A percentile compares a stretch with the other conserved stretches of the same genome.
These are phyloP conservation scores for Macrocystidia cucumis DNA, from an alignment of 1,284 basidiomycete genomes.

Conservation along the genomic window DNA sequence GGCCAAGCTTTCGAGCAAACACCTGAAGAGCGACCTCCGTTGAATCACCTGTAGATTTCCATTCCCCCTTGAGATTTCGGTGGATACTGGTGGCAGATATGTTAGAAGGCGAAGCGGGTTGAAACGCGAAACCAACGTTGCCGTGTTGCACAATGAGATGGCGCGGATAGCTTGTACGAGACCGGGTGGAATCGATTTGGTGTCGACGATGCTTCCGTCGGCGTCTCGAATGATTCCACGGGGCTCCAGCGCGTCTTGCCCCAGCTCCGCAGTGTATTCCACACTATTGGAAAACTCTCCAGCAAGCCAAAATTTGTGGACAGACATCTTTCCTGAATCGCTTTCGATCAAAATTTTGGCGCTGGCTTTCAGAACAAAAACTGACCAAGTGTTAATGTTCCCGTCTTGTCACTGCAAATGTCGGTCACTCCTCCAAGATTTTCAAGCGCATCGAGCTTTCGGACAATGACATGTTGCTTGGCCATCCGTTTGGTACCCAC, in stretches of 20 bases:
- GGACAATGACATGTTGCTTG: constrained; percentile 39
- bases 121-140: constrained; percentile 19
- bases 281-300: constrained; percentile 13
- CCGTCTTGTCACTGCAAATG: constrained; percentile 61
- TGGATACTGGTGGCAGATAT: constrained; percentile 16
- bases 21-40: constrained; percentile 65
- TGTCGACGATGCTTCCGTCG: constrained; percentile 13
- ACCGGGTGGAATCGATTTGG: constrained; percentile 12
- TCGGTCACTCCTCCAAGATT: constrained; percentile 55
- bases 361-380: neutral
- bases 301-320: constrained; percentile 52
- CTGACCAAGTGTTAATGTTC: constrained; percentile 46
- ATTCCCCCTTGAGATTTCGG: constrained; percentile 34
- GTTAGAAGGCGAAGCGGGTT: neutral
- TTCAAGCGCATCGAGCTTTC: constrained; percentile 47
- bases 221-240: constrained; percentile 17
- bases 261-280: constrained; percentile 21
- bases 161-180: constrained; percentile 21
- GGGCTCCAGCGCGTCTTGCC: constrained; percentile 23
- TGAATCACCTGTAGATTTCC: constrained; percentile 65
- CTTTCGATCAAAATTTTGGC: neutral
- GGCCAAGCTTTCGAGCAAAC: constrained; percentile 39
- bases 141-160: constrained; percentile 26
- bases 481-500: constrained; percentile 48
- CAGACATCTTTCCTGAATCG: constrained; percentile 37